These are phyloP conservation scores for Achlya hypogyna DNA, from an alignment of 352 stramenopile species.

Conservation along the genomic window DNA sequence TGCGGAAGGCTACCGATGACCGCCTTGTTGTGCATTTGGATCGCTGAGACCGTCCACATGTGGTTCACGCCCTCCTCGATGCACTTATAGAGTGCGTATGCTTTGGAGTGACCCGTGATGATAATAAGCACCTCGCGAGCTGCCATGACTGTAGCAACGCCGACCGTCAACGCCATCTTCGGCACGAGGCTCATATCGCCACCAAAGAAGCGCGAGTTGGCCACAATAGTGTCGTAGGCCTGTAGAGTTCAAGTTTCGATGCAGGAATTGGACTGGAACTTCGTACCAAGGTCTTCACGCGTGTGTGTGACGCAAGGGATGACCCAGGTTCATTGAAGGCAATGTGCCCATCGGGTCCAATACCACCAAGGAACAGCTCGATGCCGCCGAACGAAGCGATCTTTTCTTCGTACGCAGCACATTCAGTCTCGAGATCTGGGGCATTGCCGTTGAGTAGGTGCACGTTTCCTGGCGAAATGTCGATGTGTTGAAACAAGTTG, in stretches of 20 bases:
- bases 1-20: slow-evolving; percentile 45
- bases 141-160: slow-evolving; percentile 83
- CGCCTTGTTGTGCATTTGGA: slow-evolving; percentile 74
- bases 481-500: slow-evolving; percentile 83
- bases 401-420: slow-evolving; percentile 72
- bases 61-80: slow-evolving; percentile 86
- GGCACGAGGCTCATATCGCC: slow-evolving; percentile 73
- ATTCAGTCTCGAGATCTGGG: slow-evolving; percentile 61
- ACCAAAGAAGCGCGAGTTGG: slow-evolving; percentile 83
- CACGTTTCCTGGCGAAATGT: slow-evolving; percentile 84
- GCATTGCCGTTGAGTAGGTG: slow-evolving; percentile 84
- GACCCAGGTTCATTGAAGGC: slow-evolving; percentile 89
- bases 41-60: slow-evolving; percentile 86
- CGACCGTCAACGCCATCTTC: slow-evolving; percentile 86
- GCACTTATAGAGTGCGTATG: slow-evolving; percentile 81
- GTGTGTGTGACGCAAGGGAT: slow-evolving; percentile 67
- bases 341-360: slow-evolving; percentile 89
- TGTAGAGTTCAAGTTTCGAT: slow-evolving; percentile 13
- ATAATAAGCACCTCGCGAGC: slow-evolving; percentile 81
- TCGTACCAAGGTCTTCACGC: slow-evolving; percentile 75
- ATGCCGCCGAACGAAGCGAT: slow-evolving; percentile 78
- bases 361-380: slow-evolving; percentile 88
- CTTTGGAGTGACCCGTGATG: slow-evolving; percentile 79
- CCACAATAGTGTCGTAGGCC: slow-evolving; percentile 85
- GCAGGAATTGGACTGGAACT: not conserved